These are phyloP conservation scores for Mariannaea sp. DNA, from an alignment of 2,329 filamentous ascomycete genomes.

Conservation along the genomic window DNA sequence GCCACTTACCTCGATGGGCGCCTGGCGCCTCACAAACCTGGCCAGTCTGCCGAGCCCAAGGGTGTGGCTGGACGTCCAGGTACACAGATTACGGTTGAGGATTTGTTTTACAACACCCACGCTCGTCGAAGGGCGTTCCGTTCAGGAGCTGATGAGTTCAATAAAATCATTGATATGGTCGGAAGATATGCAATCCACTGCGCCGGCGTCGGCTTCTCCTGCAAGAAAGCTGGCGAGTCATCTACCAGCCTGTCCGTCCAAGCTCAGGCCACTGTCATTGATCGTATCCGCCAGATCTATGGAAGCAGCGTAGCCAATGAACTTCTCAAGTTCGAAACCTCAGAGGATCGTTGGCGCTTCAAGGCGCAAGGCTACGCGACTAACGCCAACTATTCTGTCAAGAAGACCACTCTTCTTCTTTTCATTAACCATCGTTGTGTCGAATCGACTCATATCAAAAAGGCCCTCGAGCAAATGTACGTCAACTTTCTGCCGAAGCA, in stretches of 20 bases:
- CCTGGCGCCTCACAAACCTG: slow-evolving; percentile 81
- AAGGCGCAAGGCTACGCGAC: slow-evolving; percentile 80
- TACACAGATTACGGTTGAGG: slow-evolving; percentile 95
- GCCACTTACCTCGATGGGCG: slow-evolving; percentile 86
- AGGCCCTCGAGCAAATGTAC: slow-evolving; percentile 90
- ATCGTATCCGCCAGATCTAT: slow-evolving; percentile 90
- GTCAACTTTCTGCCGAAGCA: slow-evolving; percentile 87
- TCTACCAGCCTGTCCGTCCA: slow-evolving; percentile 81
- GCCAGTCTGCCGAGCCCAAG: slow-evolving; percentile 84
- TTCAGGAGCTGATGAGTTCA: slow-evolving; percentile 91
- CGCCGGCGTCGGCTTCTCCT: slow-evolving; percentile 87
- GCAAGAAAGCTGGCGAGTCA: slow-evolving; percentile 93
- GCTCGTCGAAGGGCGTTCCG: slow-evolving; percentile 87
- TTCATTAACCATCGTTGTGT: slow-evolving; percentile 98
- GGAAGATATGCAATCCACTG: slow-evolving; percentile 94
- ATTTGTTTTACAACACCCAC: slow-evolving; percentile 95
- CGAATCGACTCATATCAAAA: slow-evolving; percentile 86
- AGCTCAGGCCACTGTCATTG: slow-evolving; percentile 70
- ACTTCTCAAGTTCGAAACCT: slow-evolving; percentile 73
- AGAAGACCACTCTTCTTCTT: slow-evolving; percentile 82
- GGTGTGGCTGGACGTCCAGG: slow-evolving; percentile 85
- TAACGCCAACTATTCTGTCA: slow-evolving; percentile 93
- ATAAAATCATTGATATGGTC: slow-evolving; percentile 95
- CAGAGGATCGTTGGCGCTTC: slow-evolving; percentile 82
- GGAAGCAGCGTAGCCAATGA: slow-evolving; percentile 86